A percentile compares a stretch with the other conserved stretches of the same genome.
phyloP scores from a whole-genome alignment of 495 filamentous ascomycete genomes.

The Pyrenula aspistea region DNA sequence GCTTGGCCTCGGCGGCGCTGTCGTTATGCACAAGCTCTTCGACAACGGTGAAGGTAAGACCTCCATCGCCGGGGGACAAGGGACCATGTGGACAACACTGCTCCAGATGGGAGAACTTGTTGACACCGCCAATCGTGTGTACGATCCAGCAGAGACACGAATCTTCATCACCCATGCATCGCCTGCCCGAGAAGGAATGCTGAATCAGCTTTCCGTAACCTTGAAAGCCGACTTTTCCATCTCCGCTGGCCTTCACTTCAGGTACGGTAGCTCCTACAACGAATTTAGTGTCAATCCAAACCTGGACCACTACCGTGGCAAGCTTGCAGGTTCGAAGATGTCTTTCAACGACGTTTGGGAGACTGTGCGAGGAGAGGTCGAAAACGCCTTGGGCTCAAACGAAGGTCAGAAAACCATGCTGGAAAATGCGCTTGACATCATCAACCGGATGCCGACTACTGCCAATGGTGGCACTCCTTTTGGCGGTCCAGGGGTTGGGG shows the following conservation, averaged over 20 bases:
- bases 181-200: constrained; percentile 87
- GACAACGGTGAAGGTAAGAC: constrained; percentile 97
- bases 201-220: constrained; percentile 96
- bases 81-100: constrained; percentile 99
- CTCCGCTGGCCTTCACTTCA: constrained; percentile 95
- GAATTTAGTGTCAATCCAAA: constrained; percentile 99
- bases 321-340: constrained; percentile 97
- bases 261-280: constrained; percentile 98
- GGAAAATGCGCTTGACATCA: constrained; percentile 77
- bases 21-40: constrained; percentile 99
- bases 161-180: constrained; percentile 97
- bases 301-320: constrained; percentile 95
- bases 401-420: constrained; percentile 84
- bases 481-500: constrained; percentile 68
- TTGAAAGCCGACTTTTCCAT: constrained; percentile 98
- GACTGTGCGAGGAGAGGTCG: constrained; percentile 89
- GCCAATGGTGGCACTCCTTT: constrained; percentile 96
- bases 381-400: constrained; percentile 84
- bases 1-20: constrained; percentile 86
- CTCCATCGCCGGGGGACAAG: constrained; percentile 95
- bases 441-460: constrained; percentile 89
- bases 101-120: constrained; percentile 98
- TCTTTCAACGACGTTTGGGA: constrained; percentile 99
- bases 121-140: constrained; percentile 95
- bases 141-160: constrained; percentile 96